These are phyloP conservation scores for Silene vulgaris DNA, from an alignment of 179 eudicot genomes.

Conservation along the genomic window DNA sequence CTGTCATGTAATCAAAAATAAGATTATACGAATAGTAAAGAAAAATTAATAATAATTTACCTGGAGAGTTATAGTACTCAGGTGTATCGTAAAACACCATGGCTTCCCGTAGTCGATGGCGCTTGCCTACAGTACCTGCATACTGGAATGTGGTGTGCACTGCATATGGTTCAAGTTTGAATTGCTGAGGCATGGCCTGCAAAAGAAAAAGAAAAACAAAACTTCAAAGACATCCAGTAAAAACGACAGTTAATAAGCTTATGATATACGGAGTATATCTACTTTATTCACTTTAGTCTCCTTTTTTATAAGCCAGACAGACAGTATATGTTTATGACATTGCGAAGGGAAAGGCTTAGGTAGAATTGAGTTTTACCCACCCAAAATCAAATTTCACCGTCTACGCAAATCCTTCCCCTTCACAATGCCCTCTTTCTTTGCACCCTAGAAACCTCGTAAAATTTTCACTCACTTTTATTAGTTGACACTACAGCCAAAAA, in stretches of 20 bases:
- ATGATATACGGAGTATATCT: neutral
- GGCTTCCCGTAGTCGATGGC: slow-evolving; percentile 88
- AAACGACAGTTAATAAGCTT: neutral
- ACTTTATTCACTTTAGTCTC: too few species aligned
- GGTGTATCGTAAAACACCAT: slow-evolving; percentile 92
- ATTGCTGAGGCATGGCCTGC: slow-evolving; percentile 78
- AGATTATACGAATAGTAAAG: neutral
- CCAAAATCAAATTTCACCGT: too few species aligned
- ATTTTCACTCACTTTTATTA: too few species aligned
- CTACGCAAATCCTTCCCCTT: too few species aligned
- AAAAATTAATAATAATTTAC: slow-evolving; percentile 31
- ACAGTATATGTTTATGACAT: too few species aligned
- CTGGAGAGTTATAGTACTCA: slow-evolving; percentile 73
- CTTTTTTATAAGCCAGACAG: too few species aligned
- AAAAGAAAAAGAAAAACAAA: slow-evolving; percentile 11
- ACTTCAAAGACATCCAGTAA: slow-evolving; percentile 11
- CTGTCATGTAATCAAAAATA: neutral
- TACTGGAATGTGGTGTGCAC: slow-evolving; percentile 93
- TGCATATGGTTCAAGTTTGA: slow-evolving; percentile 88
- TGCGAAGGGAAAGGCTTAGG: too few species aligned
- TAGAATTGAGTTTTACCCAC: too few species aligned
- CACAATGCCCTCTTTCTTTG: too few species aligned
- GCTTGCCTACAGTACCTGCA: slow-evolving; percentile 93
- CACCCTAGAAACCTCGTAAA: too few species aligned
- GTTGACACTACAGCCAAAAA: too few species aligned